Evolutionary conservation across 192 early-diverging fungal genomes (phyloP).

Genomic region (Coemansia sp.): DNA sequence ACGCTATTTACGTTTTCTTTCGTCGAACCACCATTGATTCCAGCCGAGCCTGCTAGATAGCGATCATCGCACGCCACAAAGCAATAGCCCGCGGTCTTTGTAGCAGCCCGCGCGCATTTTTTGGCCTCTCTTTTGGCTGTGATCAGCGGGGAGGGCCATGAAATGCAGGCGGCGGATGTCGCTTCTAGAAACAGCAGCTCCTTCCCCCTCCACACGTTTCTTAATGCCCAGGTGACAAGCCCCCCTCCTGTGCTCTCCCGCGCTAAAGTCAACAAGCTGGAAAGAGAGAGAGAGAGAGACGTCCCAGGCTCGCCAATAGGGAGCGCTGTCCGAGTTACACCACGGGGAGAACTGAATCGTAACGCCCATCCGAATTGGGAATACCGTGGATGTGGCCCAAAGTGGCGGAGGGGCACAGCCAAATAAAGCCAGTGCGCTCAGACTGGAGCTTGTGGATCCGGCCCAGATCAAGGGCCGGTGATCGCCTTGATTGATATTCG

Average conservation of each 20-base stretch:
- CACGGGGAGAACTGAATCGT: no score
- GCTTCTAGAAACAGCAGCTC: no score
- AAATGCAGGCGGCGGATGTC: no score
- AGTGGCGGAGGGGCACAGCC: background rate
- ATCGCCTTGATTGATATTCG: background rate
- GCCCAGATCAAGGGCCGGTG: background rate
- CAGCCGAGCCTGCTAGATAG: background rate
- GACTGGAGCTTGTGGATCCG: background rate
- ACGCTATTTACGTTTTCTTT: background rate
- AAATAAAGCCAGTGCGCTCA: background rate
- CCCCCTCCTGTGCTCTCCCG: background rate
- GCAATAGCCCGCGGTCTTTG: background rate
- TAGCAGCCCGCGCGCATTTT: background rate
- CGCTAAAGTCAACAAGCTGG: background rate
- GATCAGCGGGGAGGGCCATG: no score
- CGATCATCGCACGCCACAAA: slow-evolving; percentile 10
- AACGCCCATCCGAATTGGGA: background rate
- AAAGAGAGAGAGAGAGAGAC: background rate
- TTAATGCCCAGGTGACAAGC: background rate
- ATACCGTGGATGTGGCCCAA: background rate
- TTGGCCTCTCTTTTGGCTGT: no score
- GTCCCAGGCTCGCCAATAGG: background rate
- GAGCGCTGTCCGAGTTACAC: background rate
- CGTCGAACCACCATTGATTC: background rate
- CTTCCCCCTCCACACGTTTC: no score